Evolutionary conservation across 768 basidiomycete genomes (phyloP).

Genomic region (Lanmaoa rubissima): DNA sequence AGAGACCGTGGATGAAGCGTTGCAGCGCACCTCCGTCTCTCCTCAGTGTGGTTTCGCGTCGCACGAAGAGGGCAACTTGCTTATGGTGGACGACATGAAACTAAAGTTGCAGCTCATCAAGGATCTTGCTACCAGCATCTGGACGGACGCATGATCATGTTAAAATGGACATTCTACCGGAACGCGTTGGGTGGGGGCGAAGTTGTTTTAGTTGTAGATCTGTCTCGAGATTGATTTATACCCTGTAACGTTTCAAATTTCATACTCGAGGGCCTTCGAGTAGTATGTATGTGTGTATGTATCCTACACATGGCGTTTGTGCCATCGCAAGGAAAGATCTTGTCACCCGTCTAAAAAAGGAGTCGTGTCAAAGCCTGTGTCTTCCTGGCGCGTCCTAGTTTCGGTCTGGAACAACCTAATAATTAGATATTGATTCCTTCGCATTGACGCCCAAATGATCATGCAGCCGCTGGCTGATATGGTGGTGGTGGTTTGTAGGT

Average conservation of each 20-base stretch:
- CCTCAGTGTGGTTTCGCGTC: slow-evolving; percentile 54
- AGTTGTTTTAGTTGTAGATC: no score
- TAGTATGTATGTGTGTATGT: no score
- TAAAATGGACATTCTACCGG: neutral
- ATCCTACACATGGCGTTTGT: neutral
- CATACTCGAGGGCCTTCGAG: neutral
- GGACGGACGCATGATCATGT: slow-evolving; percentile 26
- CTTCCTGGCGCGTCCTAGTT: no score
- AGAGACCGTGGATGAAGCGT: slow-evolving; percentile 39
- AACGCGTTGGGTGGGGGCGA: no score
- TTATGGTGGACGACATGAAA: slow-evolving; percentile 36
- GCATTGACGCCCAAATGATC: no score
- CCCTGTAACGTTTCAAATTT: neutral
- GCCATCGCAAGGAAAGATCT: neutral
- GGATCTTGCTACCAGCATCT: slow-evolving; percentile 37
- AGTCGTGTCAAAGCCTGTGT: neutral
- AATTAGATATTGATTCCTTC: no score
- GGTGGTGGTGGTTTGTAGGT: no score
- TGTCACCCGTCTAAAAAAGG: neutral
- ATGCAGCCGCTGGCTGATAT: no score
- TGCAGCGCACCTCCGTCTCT: slow-evolving; percentile 40
- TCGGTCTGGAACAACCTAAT: no score
- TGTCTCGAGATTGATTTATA: neutral
- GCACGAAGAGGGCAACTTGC: slow-evolving; percentile 44
- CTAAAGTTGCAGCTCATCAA: slow-evolving; percentile 31